Evolutionary conservation across 2,329 filamentous ascomycete species (phyloP).

Genomic region (Stylonectria norvegica): DNA sequence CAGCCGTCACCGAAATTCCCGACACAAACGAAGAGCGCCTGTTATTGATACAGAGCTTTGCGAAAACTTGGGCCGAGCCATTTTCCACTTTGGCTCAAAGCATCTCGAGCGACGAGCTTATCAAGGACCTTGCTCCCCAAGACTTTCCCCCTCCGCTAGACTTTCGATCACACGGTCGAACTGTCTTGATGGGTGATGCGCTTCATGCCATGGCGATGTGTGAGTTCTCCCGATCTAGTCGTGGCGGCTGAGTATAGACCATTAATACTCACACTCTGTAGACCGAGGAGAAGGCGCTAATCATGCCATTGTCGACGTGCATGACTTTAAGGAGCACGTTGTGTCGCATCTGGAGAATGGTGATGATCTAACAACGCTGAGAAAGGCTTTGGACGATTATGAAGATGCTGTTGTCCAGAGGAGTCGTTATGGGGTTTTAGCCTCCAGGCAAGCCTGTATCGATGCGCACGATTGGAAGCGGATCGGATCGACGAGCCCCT

Average conservation of each 20-base stretch:
- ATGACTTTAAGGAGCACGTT: conserved; percentile 39
- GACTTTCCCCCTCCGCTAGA: conserved; percentile 44
- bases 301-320: conserved; percentile 51
- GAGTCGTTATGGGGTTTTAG: conserved; percentile 44
- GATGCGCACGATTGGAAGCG: conserved; percentile 51
- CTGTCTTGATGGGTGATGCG: conserved; percentile 51
- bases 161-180: conserved; percentile 37
- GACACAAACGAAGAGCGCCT: conserved; percentile 36
- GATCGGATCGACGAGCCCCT: conserved; percentile 36
- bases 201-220: conserved; percentile 60
- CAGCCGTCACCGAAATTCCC: conserved; percentile 38
- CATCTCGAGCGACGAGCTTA: conserved; percentile 40
- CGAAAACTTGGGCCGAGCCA: conserved; percentile 47
- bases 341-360: conserved; percentile 12
- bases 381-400: conserved; percentile 36
- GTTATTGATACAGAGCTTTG: conserved; percentile 41
- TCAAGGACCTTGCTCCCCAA: conserved; percentile 44
- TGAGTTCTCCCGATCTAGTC: conserved; percentile 37
- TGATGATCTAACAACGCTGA: conserved; percentile 10
- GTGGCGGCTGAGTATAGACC: too few relatives aligned
- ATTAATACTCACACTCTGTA: conserved; percentile 19
- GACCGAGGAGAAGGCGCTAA: conserved; percentile 57
- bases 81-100: conserved; percentile 41
- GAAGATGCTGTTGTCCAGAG: conserved; percentile 43
- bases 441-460: conserved; percentile 50